Conservation (phyloP, 495 filamentous ascomycete species). For the Trichoderma asperelloides region DNA sequence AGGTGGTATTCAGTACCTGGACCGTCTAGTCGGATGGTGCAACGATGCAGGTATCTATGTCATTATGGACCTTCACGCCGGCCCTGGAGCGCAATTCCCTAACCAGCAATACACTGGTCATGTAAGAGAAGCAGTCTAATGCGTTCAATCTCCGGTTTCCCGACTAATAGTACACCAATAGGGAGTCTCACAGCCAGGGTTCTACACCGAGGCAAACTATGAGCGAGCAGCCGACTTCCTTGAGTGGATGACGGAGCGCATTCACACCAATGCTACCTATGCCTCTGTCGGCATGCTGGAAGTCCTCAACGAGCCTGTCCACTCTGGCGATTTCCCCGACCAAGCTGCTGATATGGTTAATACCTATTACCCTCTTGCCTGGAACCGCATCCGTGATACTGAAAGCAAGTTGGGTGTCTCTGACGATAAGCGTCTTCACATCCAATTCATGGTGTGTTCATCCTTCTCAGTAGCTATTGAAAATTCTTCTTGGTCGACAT, state of each 20-base stretch:
- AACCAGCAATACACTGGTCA: constrained; percentile 49
- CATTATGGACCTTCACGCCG: constrained; percentile 58
- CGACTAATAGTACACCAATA: neutral
- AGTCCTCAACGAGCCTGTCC: constrained; percentile 52
- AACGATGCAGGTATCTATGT: constrained; percentile 49
- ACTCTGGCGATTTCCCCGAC: constrained; percentile 23
- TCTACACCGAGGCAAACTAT: constrained; percentile 49
- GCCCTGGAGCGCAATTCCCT: constrained; percentile 47
- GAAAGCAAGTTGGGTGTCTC: constrained; percentile 16
- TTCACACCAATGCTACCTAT: constrained; percentile 37
- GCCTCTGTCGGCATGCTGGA: constrained; percentile 49
- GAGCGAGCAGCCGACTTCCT: constrained; percentile 49
- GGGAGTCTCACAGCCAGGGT: constrained; percentile 29
- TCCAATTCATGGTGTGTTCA: constrained; percentile 23
- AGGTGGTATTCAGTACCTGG: constrained; percentile 43
- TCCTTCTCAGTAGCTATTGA: neutral
- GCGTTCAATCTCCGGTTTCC: neutral
- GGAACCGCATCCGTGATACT: constrained; percentile 17
- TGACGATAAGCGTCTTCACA: constrained; percentile 17
- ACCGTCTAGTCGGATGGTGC: constrained; percentile 47
- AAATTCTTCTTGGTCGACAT: neutral
- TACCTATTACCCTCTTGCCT: constrained; percentile 21
- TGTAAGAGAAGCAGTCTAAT: neutral
- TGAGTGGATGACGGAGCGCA: constrained; percentile 47
- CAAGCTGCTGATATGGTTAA: constrained; percentile 12